Conservation (phyloP, 1,139 yeast genomes). For the Diutina rugosa region DNA sequence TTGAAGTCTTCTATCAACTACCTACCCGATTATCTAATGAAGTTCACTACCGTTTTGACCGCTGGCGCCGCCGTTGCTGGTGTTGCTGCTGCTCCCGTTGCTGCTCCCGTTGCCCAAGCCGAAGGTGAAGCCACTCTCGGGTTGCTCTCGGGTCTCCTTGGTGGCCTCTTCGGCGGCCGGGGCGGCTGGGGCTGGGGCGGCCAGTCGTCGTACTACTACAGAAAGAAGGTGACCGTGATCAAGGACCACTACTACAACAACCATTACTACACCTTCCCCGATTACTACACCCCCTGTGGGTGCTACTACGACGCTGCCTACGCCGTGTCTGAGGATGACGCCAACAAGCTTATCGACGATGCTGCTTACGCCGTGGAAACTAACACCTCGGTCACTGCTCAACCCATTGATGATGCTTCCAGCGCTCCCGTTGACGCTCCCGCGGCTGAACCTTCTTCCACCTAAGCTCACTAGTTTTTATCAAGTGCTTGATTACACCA, state of each 20-base stretch:
- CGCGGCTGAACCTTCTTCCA: background rate
- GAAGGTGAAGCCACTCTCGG: background rate
- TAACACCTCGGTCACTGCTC: background rate
- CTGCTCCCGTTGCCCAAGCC: background rate
- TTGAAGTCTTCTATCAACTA: background rate
- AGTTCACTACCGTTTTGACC: background rate
- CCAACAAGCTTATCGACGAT: background rate
- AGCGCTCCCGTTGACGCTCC: background rate
- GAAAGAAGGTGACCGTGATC: background rate
- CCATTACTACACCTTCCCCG: constrained; percentile 1
- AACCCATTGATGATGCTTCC: background rate
- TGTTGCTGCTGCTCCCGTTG: constrained; percentile 1
- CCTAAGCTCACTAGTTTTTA: background rate
- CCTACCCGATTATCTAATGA: background rate
- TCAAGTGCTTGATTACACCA: background rate
- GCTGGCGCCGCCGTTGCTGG: constrained; percentile 2
- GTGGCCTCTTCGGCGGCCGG: background rate
- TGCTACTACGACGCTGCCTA: background rate
- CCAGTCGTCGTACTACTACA: background rate
- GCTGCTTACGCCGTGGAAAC: background rate
- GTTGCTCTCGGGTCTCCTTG: background rate
- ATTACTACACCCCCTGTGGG: background rate
- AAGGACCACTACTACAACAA: background rate
- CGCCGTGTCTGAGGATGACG: background rate
- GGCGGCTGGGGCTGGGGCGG: background rate